These are phyloP conservation scores for Salinomyces thailandicus DNA, from an alignment of 2,329 filamentous ascomycete species.

Conservation along the genomic window DNA sequence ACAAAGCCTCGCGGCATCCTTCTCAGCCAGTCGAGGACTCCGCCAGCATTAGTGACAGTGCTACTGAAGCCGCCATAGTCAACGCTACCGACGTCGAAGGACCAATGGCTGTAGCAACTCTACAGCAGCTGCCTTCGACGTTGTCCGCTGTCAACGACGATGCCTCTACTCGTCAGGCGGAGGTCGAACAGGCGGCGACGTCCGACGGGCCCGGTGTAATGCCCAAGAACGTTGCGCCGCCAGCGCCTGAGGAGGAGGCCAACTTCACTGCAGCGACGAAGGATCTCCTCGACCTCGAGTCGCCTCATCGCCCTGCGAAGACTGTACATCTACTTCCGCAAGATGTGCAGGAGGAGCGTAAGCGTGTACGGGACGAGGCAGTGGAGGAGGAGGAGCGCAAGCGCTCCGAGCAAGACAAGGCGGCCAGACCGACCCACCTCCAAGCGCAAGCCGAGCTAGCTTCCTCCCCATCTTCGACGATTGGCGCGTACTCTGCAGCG, in stretches of 20 bases:
- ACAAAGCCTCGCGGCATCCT: slow-evolving; percentile 11
- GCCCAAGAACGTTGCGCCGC: slow-evolving; percentile 15
- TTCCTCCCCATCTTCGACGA: slow-evolving; percentile 53
- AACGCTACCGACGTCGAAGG: slow-evolving; percentile 5
- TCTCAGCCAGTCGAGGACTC: slow-evolving; percentile 5
- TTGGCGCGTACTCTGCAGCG: slow-evolving; percentile 57
- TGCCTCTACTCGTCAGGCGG: neutral
- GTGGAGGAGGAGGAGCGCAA: slow-evolving; percentile 28
- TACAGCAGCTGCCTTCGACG: slow-evolving; percentile 1
- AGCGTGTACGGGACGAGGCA: slow-evolving; percentile 32
- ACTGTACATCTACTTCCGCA: slow-evolving; percentile 40
- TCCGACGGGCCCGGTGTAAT: slow-evolving; percentile 5
- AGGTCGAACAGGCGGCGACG: neutral
- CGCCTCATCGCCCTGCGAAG: slow-evolving; percentile 22
- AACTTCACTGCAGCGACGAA: slow-evolving; percentile 15
- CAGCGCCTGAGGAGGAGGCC: slow-evolving; percentile 19
- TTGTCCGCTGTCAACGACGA: neutral
- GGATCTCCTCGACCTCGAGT: slow-evolving; percentile 15
- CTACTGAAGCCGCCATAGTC: slow-evolving; percentile 11
- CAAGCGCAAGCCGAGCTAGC: slow-evolving; percentile 24
- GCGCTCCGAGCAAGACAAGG: slow-evolving; percentile 30
- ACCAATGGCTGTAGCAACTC: slow-evolving; percentile 5
- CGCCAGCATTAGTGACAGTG: slow-evolving; percentile 9
- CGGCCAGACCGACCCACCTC: slow-evolving; percentile 21
- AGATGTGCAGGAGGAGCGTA: slow-evolving; percentile 39